A percentile compares a stretch with the other conserved stretches of the same genome.
phyloP scores from a whole-genome alignment of 495 filamentous ascomycete species.

The Mycothermus thermophilus region DNA sequence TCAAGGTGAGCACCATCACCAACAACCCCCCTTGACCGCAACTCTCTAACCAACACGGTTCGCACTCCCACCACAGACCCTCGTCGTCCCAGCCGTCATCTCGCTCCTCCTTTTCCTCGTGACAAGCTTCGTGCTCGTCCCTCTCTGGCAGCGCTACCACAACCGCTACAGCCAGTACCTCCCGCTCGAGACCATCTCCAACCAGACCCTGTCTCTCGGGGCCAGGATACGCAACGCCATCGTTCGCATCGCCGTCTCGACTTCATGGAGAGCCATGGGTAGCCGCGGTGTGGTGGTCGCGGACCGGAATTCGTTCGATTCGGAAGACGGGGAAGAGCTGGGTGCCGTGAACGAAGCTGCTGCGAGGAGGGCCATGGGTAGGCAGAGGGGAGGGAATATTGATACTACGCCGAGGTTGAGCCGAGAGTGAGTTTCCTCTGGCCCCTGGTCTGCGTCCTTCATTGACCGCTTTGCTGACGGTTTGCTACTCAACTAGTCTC shows the following conservation, averaged over 20 bases:
- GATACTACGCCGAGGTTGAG: constrained; percentile 49
- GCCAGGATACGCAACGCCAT: constrained; percentile 44
- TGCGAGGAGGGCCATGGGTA: constrained; percentile 49
- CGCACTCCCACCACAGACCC: constrained; percentile 38
- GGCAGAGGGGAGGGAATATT: constrained; percentile 28
- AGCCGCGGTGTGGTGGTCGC: constrained; percentile 22
- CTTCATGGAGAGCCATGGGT: constrained; percentile 35
- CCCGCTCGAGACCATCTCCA: constrained; percentile 49
- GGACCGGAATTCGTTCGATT: constrained; percentile 30
- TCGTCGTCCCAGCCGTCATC: constrained; percentile 65
- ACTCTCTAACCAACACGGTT: not conserved
- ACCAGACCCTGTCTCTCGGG: constrained; percentile 46
- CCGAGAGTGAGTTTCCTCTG: constrained; percentile 49
- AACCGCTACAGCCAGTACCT: constrained; percentile 61
- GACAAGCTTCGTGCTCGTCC: constrained; percentile 54
- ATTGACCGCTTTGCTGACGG: too few relatives aligned
- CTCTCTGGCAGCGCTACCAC: constrained; percentile 62
- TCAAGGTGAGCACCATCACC: constrained; percentile 30
- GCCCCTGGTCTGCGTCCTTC: too few relatives aligned
- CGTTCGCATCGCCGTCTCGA: constrained; percentile 40
- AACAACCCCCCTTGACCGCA: too few relatives aligned
- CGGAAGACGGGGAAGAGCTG: constrained; percentile 47
- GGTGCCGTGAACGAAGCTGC: constrained; percentile 48
- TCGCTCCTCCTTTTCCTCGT: constrained; percentile 62
- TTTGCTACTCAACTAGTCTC: constrained; percentile 9